Percentiles rank a stretch among this genome's conserved stretches.
These are phyloP conservation scores for Fusarium goolgardi DNA, from an alignment of 2,329 filamentous ascomycete species.

Conservation along the genomic window DNA sequence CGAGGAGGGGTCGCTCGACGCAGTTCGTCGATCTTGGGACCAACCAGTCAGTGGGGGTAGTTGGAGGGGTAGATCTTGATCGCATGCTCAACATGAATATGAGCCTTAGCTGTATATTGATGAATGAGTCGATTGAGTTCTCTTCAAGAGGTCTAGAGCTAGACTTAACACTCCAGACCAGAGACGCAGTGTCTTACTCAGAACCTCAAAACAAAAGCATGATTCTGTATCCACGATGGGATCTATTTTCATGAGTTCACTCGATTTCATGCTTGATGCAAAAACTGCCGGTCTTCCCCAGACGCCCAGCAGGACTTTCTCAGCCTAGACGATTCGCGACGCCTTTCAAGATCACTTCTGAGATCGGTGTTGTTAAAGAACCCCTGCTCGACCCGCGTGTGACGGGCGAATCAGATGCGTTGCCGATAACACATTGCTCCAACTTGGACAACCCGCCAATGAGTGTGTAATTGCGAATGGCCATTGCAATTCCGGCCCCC, in stretches of 20 bases:
- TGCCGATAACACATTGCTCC: conserved; percentile 44
- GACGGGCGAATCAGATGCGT: conserved; percentile 40
- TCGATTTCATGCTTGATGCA: conserved; percentile 13
- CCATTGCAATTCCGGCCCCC: conserved; percentile 37
- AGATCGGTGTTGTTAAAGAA: conserved; percentile 27
- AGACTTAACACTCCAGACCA: background rate
- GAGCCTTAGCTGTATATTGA: conserved; percentile 28
- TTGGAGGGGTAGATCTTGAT: conserved; percentile 46
- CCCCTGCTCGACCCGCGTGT: conserved; percentile 23
- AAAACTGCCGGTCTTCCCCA: conserved; percentile 10
- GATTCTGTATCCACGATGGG: background rate
- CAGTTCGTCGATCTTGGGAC: conserved; percentile 47
- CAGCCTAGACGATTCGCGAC: conserved; percentile 26
- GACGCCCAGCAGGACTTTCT: conserved; percentile 7
- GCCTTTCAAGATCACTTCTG: conserved; percentile 18
- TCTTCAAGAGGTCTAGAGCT: background rate
- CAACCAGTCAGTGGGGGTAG: conserved; percentile 44
- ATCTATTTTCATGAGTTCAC: conserved; percentile 19
- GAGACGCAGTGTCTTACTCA: background rate
- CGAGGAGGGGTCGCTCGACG: conserved; percentile 47
- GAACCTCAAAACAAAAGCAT: background rate
- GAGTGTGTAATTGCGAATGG: conserved; percentile 36
- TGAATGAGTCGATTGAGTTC: background rate
- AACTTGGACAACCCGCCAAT: conserved; percentile 32
- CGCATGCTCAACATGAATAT: conserved; percentile 21